Evolutionary conservation across 305 asterid species (phyloP).

Genomic region (Solanum chacoense): DNA sequence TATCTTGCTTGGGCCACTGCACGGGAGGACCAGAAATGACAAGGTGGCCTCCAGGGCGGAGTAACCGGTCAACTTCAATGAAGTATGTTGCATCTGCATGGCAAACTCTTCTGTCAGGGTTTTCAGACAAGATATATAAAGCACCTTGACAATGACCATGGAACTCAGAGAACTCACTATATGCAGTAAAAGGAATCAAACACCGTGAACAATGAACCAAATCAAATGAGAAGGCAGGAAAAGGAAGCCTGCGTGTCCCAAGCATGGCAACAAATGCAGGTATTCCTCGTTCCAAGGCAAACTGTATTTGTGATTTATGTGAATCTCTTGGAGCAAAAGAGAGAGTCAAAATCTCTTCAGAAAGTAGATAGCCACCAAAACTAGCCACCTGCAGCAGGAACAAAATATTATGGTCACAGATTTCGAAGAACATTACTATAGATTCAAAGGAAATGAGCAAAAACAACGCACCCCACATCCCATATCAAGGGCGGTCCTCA

Average conservation of each 20-base stretch:
- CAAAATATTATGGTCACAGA: not conserved
- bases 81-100: slow-evolving; percentile 90
- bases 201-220: slow-evolving; percentile 96
- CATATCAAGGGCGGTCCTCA: slow-evolving; percentile 99
- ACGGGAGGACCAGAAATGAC: slow-evolving; percentile 98
- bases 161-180: slow-evolving; percentile 49
- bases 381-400: slow-evolving; percentile 72
- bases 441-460: slow-evolving; percentile 1
- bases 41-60: slow-evolving; percentile 93
- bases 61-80: slow-evolving; percentile 93
- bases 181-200: slow-evolving; percentile 88
- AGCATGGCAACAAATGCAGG: slow-evolving; percentile 99
- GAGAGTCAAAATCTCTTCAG: slow-evolving; percentile 70
- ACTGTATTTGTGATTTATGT: slow-evolving; percentile 91
- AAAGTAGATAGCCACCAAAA: slow-evolving; percentile 90
- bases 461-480: slow-evolving; percentile 76
- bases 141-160: not conserved
- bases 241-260: slow-evolving; percentile 90
- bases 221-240: slow-evolving; percentile 88
- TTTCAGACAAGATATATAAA: slow-evolving; percentile 7
- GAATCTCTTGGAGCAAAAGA: slow-evolving; percentile 99
- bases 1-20: slow-evolving; percentile 89
- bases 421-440: not conserved
- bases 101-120: slow-evolving; percentile 18
- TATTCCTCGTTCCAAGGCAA: slow-evolving; percentile 94